phyloP scores from a whole-genome alignment of 2,329 filamentous ascomycete genomes.

The Paecilomyces dactylethromorphus region DNA sequence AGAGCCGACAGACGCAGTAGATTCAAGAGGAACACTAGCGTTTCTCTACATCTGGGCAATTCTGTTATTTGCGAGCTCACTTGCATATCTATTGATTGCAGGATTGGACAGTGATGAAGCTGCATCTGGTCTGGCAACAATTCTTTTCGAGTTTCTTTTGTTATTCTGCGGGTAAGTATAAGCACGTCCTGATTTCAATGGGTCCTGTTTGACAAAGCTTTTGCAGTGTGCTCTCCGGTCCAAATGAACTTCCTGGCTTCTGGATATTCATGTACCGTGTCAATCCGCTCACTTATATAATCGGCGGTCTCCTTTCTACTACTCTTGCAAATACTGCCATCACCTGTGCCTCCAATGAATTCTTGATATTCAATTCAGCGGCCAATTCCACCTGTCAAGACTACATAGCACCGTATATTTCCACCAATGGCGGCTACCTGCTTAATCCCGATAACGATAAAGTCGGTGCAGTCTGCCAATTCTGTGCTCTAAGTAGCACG shows the following conservation, averaged over 20 bases:
- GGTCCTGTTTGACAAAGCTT: neutral
- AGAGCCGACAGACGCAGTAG: constrained; percentile 29
- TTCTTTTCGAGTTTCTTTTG: constrained; percentile 53
- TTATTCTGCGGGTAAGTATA: constrained; percentile 46
- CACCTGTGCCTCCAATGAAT: constrained; percentile 25
- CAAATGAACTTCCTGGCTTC: constrained; percentile 57
- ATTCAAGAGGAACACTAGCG: constrained; percentile 56
- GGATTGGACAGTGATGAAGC: constrained; percentile 64
- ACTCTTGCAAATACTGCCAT: constrained; percentile 24
- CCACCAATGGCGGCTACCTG: constrained; percentile 50
- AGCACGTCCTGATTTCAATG: no score
- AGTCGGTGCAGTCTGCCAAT: constrained; percentile 54
- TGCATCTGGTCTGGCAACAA: constrained; percentile 56
- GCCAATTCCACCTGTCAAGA: constrained; percentile 54
- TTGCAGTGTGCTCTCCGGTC: constrained; percentile 53
- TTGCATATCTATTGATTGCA: constrained; percentile 67
- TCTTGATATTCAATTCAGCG: constrained; percentile 41
- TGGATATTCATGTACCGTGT: constrained; percentile 73
- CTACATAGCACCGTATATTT: constrained; percentile 56
- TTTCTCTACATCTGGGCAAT: constrained; percentile 60
- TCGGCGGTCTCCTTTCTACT: constrained; percentile 32
- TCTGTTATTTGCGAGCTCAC: constrained; percentile 65
- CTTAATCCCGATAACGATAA: constrained; percentile 45
- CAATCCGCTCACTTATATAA: constrained; percentile 59
- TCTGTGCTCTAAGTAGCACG: constrained; percentile 26